phyloP scores from a whole-genome alignment of 352 stramenopile species.

The Pythium diclinum region DNA sequence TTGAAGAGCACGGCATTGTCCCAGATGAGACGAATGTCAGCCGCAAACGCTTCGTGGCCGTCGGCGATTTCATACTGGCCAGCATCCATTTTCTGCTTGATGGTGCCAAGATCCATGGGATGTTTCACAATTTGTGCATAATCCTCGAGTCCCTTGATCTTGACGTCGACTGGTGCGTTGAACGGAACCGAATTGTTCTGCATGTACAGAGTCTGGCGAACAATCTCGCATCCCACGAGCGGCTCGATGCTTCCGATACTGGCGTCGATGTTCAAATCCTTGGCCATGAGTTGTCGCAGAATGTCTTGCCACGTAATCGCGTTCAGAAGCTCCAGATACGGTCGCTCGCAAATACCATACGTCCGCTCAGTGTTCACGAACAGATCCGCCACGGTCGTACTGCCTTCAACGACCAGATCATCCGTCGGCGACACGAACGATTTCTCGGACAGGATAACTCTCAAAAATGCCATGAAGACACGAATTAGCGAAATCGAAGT shows the following conservation, averaged over 20 bases:
- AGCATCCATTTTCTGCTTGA: conserved; percentile 71
- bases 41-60: conserved; percentile 62
- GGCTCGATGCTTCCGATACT: conserved; percentile 71
- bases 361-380: conserved; percentile 68
- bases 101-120: conserved; percentile 90
- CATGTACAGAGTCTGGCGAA: conserved; percentile 79
- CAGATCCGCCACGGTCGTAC: conserved; percentile 76
- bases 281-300: conserved; percentile 77
- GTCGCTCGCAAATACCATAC: conserved; percentile 72
- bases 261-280: conserved; percentile 70
- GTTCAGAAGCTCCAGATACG: conserved; percentile 70
- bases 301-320: conserved; percentile 85
- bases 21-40: conserved; percentile 82
- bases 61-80: conserved; percentile 64
- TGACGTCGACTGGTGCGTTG: conserved; percentile 78
- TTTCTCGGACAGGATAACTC: conserved; percentile 72
- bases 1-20: conserved; percentile 82
- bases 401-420: conserved; percentile 76
- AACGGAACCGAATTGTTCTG: conserved; percentile 80
- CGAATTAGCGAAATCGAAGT: conserved; percentile 48
- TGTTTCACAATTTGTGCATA: conserved; percentile 85
- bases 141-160: conserved; percentile 77
- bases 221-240: conserved; percentile 76
- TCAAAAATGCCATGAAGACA: conserved; percentile 74
- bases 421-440: conserved; percentile 74